These are phyloP conservation scores for Mycogone perniciosa DNA, from an alignment of 2,329 filamentous ascomycete genomes.

Conservation along the genomic window DNA sequence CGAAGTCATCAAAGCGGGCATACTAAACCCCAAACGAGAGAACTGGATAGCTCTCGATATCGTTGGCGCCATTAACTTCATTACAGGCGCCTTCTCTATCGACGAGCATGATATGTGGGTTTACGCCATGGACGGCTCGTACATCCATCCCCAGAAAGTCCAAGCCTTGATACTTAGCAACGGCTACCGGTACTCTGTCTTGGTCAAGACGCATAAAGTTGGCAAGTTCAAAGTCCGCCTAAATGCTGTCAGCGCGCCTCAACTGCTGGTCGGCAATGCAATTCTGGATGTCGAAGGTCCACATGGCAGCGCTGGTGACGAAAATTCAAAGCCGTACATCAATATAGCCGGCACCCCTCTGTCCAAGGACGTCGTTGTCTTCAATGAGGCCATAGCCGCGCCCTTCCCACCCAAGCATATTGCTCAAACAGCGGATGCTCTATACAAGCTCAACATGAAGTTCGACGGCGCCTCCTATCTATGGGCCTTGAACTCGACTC, in stretches of 20 bases:
- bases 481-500: constrained; percentile 47
- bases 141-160: constrained; percentile 45
- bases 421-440: constrained; percentile 36
- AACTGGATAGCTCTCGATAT: constrained; percentile 49
- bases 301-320: neutral
- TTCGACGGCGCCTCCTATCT: constrained; percentile 39
- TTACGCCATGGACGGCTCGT: constrained; percentile 48
- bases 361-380: constrained; percentile 35
- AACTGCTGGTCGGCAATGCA: constrained; percentile 49
- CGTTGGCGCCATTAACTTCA: constrained; percentile 45
- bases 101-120: constrained; percentile 49
- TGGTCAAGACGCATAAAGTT: constrained; percentile 39
- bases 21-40: constrained; percentile 3
- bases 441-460: constrained; percentile 37
- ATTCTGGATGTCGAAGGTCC: constrained; percentile 34
- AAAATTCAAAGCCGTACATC: constrained; percentile 37
- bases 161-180: constrained; percentile 43
- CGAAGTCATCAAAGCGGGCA: constrained; percentile 36
- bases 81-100: constrained; percentile 40
- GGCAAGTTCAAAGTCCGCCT: constrained; percentile 51
- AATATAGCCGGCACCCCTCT: constrained; percentile 40
- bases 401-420: constrained; percentile 43
- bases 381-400: constrained; percentile 36
- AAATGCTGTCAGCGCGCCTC: constrained; percentile 41
- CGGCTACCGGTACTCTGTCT: constrained; percentile 46